Base-by-base conservation (phyloP, 2,329 filamentous ascomycete genomes). In the Colletotrichum sp. region DNA sequence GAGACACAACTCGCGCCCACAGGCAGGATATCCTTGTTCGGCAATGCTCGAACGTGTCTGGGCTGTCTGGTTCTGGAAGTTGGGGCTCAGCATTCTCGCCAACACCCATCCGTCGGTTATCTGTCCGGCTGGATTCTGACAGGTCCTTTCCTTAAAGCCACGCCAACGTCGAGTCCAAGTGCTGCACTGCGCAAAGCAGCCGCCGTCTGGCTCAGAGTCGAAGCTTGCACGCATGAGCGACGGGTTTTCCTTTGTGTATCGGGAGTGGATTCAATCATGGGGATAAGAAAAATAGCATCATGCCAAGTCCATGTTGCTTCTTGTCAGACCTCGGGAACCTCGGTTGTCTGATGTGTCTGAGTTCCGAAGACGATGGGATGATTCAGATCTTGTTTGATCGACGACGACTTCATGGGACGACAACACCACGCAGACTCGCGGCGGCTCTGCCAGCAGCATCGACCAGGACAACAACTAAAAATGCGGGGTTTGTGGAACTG, bases 381-480 rank as follows among this genome's bases (percentile, higher is more conserved):
- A 75, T 75, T 75, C 73, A 75, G 73, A 75, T 69, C 59, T 22
- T 34, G 73, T 75, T 75, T 75, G 73, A 75, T 73, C 73, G 70
- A 34, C 73, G 30, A 68, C 36, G 39, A 59, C 34, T 64, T 59
- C 28, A 73, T 60, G 64, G 73, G 70, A 73, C 34, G 32, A 36
- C 28, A 13, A 60, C 59, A 55, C 39, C 25, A n/a, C 25, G 59
- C 67, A 65, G 57, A 75, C 72, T 60, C 39, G 69, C 48, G 44
- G 68, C 59, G 44, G 66, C 66, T 68, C 66, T 36, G 27, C 66
- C 30, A 59, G 69, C 48, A 36, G 13, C 44, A 55, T 48, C n/a
- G 34, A 69, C 59, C 22, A 27, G 19, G 39, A 71, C 67, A 34
- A 68, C 34, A 68, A 52, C 57, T 52, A 9, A 59, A 69, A 73